Evolutionary conservation across 495 filamentous ascomycete genomes (phyloP).

Genomic region (Pseudoneurospora amorphoporcata): DNA sequence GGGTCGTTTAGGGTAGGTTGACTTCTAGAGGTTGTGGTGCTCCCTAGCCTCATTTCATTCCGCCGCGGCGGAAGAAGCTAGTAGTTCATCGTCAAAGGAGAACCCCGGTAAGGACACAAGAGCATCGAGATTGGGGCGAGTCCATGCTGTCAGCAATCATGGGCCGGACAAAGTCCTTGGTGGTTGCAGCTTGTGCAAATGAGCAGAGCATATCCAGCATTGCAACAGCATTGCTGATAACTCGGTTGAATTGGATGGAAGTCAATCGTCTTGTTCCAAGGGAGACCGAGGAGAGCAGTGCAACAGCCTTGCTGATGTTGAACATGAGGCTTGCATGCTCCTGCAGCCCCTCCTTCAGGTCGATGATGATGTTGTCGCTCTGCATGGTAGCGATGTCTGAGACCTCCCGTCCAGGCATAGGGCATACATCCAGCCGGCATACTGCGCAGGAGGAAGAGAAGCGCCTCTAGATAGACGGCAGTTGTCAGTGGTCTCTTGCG

Average conservation of each 20-base stretch:
- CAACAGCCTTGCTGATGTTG: slow-evolving; percentile 61
- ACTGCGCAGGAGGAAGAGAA: background rate
- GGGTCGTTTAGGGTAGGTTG: too few species aligned
- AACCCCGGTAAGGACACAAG: too few species aligned
- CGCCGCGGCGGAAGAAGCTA: too few species aligned
- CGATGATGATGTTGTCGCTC: slow-evolving; percentile 60
- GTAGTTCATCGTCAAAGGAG: too few species aligned
- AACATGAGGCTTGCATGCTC: slow-evolving; percentile 60
- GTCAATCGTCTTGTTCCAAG: too few species aligned
- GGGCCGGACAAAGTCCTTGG: slow-evolving; percentile 71
- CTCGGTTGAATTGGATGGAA: too few species aligned
- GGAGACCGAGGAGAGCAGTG: too few species aligned
- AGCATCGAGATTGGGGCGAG: too few species aligned
- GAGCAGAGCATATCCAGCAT: slow-evolving; percentile 84
- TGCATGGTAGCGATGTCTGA: slow-evolving; percentile 66
- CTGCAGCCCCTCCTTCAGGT: slow-evolving; percentile 57
- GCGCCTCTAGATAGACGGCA: background rate
- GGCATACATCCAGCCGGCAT: background rate
- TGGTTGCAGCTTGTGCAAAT: slow-evolving; percentile 70
- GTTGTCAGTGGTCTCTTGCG: background rate
- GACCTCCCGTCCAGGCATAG: too few species aligned
- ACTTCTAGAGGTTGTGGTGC: too few species aligned
- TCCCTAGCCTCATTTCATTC: too few species aligned
- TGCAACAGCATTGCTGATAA: slow-evolving; percentile 73
- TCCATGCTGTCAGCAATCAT: slow-evolving; percentile 63